Evolutionary conservation across 2,329 filamentous ascomycete species (phyloP).

Genomic region (Calonectria pseudoturangicola): DNA sequence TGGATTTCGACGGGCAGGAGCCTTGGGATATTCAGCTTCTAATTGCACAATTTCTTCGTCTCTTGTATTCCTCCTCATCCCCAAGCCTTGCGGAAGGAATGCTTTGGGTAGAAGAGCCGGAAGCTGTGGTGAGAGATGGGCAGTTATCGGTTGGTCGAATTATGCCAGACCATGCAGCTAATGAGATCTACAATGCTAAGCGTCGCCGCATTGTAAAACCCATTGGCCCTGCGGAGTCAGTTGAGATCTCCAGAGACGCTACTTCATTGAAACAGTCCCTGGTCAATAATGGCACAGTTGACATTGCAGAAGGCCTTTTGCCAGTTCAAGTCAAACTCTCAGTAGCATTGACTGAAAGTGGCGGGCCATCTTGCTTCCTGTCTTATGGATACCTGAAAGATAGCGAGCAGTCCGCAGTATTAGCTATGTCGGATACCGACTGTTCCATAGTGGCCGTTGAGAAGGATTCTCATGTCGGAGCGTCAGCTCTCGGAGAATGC

Average conservation of each 20-base stretch:
- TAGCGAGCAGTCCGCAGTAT: not conserved
- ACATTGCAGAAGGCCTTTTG: not conserved
- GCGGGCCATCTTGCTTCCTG: not conserved
- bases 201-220: not conserved
- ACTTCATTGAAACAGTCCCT: not conserved
- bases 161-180: not conserved
- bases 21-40: not conserved
- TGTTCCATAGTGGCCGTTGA: not conserved
- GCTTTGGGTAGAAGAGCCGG: conserved; percentile 1
- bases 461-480: not conserved
- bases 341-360: not conserved
- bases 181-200: not conserved
- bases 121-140: not conserved
- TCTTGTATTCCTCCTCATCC: not conserved
- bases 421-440: not conserved
- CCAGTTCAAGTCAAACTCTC: not conserved
- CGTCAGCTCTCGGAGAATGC: not conserved
- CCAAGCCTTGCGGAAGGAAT: not conserved
- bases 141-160: not conserved
- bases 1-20: not conserved
- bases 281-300: not conserved
- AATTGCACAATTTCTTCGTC: not conserved
- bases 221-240: not conserved
- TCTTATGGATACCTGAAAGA: not conserved
- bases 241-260: not conserved